A percentile compares a stretch with the other conserved stretches of the same genome.
These are phyloP conservation scores for Drosera capensis DNA, from an alignment of 148 eudicot genomes.

Conservation along the genomic window DNA sequence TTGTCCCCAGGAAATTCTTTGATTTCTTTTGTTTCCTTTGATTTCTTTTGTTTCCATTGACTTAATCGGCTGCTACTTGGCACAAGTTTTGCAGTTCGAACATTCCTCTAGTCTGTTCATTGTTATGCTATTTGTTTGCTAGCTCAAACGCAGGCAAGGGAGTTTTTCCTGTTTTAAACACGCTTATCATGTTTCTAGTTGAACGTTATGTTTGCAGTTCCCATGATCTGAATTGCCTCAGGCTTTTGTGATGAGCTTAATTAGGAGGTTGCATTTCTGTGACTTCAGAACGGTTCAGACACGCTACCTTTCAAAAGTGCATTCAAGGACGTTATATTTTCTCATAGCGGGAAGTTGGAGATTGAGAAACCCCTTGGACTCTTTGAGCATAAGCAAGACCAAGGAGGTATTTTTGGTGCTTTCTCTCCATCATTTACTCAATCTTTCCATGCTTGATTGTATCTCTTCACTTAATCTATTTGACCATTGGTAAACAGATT, in stretches of 20 bases:
- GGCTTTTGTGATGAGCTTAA: background rate
- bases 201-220: no score
- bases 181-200: no score
- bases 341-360: slow-evolving; percentile 23
- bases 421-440: slow-evolving; percentile 1
- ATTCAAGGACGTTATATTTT: slow-evolving; percentile 77
- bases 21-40: no score
- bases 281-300: slow-evolving; percentile 71
- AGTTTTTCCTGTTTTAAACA: no score
- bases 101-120: no score
- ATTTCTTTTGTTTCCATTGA: no score
- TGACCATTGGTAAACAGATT: slow-evolving; percentile 36
- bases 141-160: no score
- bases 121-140: no score
- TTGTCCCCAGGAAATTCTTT: no score
- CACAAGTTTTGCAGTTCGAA: no score
- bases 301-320: slow-evolving; percentile 75
- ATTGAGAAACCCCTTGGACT: slow-evolving; percentile 47
- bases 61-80: no score
- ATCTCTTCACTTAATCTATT: slow-evolving; percentile 1
- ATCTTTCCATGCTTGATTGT: slow-evolving; percentile 1
- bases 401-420: slow-evolving; percentile 27
- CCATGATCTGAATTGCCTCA: no score
- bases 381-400: slow-evolving; percentile 38
- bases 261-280: slow-evolving; percentile 7